Conservation (phyloP, 169 alveolate genomes). For the Plasmodium inui region DNA sequence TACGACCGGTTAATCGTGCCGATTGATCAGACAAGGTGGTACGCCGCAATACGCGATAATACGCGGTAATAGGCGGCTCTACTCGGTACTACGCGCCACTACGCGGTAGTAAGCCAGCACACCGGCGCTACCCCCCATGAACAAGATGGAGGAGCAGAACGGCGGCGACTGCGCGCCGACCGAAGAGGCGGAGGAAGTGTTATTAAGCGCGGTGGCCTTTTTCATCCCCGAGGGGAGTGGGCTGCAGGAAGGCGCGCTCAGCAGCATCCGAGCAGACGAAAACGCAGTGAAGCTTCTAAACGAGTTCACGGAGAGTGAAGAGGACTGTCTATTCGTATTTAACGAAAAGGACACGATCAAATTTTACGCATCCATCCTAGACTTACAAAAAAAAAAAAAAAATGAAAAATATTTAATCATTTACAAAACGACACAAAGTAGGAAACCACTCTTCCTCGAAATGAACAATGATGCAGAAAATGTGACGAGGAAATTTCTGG, state of each 20-base stretch:
- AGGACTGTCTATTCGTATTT: conserved; percentile 53
- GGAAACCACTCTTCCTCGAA: conserved; percentile 19
- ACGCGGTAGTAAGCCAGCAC: too few species aligned
- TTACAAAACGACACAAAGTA: conserved; percentile 39
- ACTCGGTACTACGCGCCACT: too few species aligned
- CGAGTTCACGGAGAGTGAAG: conserved; percentile 6
- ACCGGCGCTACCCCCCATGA: conserved; percentile 5
- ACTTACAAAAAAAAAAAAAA: conserved; percentile 31
- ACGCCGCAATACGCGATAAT: too few species aligned
- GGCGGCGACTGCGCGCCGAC: neutral
- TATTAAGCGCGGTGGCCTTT: conserved; percentile 12
- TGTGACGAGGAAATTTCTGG: conserved; percentile 57
- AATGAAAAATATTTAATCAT: conserved; percentile 57
- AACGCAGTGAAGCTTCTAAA: conserved; percentile 10
- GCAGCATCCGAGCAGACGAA: conserved; percentile 35
- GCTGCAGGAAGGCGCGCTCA: conserved; percentile 28
- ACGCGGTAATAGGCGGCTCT: too few species aligned
- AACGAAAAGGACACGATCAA: conserved; percentile 45
- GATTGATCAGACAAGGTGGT: too few species aligned
- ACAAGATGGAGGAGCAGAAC: conserved; percentile 6
- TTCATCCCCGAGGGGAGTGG: conserved; percentile 34
- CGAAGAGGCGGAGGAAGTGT: conserved; percentile 32
- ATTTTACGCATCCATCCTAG: conserved; percentile 30
- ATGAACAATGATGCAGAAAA: conserved; percentile 75
- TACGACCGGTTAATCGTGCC: neutral